Conservation (phyloP, 2,329 filamentous ascomycete species). For the Phialemoniopsis sp. region DNA sequence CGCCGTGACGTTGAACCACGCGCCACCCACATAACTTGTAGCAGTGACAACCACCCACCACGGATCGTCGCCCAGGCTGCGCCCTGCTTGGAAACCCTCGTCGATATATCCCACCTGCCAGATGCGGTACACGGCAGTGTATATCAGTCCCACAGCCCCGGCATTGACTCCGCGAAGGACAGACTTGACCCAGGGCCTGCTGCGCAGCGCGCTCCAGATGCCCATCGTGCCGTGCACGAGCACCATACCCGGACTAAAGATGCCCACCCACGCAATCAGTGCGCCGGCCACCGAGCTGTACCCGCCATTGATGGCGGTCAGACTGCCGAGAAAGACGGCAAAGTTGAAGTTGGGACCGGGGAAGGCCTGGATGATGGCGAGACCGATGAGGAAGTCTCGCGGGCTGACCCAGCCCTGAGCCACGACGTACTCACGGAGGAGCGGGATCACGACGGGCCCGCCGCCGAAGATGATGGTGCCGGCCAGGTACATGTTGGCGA, state of each 20-base stretch:
- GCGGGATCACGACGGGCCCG: conserved; percentile 61
- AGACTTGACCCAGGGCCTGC: conserved; percentile 39
- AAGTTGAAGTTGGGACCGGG: conserved; percentile 38
- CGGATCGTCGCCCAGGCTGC: conserved; percentile 51
- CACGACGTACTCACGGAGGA: conserved; percentile 60
- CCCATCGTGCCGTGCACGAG: conserved; percentile 47
- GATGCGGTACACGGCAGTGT: conserved; percentile 59
- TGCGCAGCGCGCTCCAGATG: conserved; percentile 48
- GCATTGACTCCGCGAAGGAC: conserved; percentile 54
- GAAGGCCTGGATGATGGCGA: conserved; percentile 68
- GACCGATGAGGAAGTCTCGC: conserved; percentile 68
- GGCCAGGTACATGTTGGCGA: conserved; percentile 70
- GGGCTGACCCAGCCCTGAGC: conserved; percentile 65
- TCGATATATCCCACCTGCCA: conserved; percentile 60
- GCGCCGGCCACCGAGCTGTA: conserved; percentile 39
- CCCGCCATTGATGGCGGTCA: conserved; percentile 37
- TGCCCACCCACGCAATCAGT: conserved; percentile 45
- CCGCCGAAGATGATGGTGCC: conserved; percentile 66
- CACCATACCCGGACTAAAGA: conserved; percentile 46
- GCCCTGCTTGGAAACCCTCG: conserved; percentile 38
- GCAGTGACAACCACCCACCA: conserved; percentile 62
- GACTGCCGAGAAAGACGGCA: conserved; percentile 50
- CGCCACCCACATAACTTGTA: conserved; percentile 34
- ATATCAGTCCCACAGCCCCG: conserved; percentile 56
- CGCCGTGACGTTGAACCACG: conserved; percentile 41